These are phyloP conservation scores for Penicillium italicum DNA, from an alignment of 2,329 filamentous ascomycete genomes.

Conservation along the genomic window DNA sequence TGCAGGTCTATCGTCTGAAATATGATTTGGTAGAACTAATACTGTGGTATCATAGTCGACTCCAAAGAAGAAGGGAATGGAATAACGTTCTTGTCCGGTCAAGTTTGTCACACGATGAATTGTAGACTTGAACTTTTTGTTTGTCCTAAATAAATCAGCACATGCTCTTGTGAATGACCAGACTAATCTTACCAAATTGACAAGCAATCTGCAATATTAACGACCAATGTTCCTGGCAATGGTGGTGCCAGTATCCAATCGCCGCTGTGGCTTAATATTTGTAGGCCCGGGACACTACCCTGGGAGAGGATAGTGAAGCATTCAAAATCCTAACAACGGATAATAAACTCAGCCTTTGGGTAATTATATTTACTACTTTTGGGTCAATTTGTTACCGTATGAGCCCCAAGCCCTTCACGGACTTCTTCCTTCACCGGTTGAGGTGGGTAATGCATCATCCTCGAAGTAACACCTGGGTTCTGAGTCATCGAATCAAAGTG, in stretches of 20 bases:
- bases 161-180: fast-evolving
- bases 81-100: constrained; percentile 39
- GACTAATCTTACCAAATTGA: constrained; percentile 20
- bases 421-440: constrained; percentile 35
- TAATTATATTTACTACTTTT: too few species aligned
- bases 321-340: constrained; percentile 33
- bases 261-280: constrained; percentile 33
- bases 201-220: constrained; percentile 35
- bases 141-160: constrained; percentile 29
- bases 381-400: constrained; percentile 29
- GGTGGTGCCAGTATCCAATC: constrained; percentile 27
- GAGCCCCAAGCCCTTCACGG: constrained; percentile 40
- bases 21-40: constrained; percentile 19
- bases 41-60: constrained; percentile 41
- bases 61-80: constrained; percentile 43
- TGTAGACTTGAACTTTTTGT: constrained; percentile 40
- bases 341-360: not conserved
- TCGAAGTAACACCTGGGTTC: constrained; percentile 38
- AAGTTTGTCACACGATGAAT: constrained; percentile 42
- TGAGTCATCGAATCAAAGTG: constrained; percentile 37
- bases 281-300: constrained; percentile 36
- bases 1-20: constrained; percentile 11
- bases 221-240: constrained; percentile 26
- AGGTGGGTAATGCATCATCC: constrained; percentile 42
- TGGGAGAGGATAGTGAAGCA: constrained; percentile 43